These are phyloP conservation scores for Periconia sp. DNA, from an alignment of 2,329 filamentous ascomycete species.

Conservation along the genomic window DNA sequence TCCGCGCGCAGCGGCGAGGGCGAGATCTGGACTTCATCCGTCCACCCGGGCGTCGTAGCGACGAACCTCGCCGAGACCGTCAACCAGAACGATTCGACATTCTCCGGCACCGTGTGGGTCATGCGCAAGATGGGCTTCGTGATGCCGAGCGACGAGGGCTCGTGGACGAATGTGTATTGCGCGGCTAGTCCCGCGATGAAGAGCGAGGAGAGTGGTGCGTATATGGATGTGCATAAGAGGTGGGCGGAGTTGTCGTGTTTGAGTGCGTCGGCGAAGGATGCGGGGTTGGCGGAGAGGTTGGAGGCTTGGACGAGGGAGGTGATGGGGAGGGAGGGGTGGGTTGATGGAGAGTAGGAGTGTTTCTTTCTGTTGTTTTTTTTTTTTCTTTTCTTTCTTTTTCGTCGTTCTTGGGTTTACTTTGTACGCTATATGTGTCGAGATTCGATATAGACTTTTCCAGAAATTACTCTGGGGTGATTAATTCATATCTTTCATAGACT, in stretches of 20 bases:
- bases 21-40: slow-evolving; percentile 13
- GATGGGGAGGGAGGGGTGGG: slow-evolving; percentile 2
- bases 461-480: too few relatives aligned
- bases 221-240: neutral
- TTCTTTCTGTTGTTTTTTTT: too few relatives aligned
- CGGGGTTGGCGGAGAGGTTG: neutral
- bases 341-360: too few relatives aligned
- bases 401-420: too few relatives aligned
- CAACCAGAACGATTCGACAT: neutral
- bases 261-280: neutral
- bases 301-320: neutral
- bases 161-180: neutral
- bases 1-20: slow-evolving; percentile 3
- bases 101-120: neutral
- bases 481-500: too few relatives aligned
- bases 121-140: neutral
- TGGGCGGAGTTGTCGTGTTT: neutral
- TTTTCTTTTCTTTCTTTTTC: too few relatives aligned
- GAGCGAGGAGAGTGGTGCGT: neutral
- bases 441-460: too few relatives aligned
- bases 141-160: neutral
- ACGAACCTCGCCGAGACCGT: slow-evolving; percentile 14
- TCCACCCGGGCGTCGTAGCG: slow-evolving; percentile 9
- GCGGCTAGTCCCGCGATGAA: neutral
- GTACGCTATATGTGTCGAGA: too few relatives aligned